Conservation (phyloP, 2,329 filamentous ascomycete species). For the Chrysoporthe puriensis region DNA sequence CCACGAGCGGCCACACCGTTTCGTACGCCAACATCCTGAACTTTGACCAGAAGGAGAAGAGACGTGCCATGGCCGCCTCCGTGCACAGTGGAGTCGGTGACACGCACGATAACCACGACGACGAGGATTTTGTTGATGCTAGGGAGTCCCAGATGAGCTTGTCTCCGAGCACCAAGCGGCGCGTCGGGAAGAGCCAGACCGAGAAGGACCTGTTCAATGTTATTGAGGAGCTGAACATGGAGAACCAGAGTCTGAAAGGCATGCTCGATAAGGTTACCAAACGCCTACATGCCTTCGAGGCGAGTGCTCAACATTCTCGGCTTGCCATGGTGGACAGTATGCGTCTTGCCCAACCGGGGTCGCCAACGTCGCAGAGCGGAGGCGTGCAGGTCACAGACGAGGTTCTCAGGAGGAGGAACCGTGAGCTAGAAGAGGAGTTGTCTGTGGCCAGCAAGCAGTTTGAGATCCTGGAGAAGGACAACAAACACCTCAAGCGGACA, state of each 20-base stretch:
- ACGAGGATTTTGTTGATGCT: constrained; percentile 91
- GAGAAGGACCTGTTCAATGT: constrained; percentile 63
- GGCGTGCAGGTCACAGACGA: constrained; percentile 48
- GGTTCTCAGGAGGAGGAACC: constrained; percentile 52
- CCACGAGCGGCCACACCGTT: constrained; percentile 85
- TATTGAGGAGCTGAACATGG: constrained; percentile 83
- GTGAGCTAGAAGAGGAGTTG: constrained; percentile 71
- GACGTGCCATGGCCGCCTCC: constrained; percentile 56
- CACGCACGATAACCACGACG: constrained; percentile 61
- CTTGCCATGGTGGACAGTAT: constrained; percentile 85
- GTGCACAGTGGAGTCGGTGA: constrained; percentile 46
- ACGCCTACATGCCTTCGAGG: constrained; percentile 90
- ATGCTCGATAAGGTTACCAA: constrained; percentile 85
- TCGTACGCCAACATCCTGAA: constrained; percentile 90
- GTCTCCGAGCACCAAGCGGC: constrained; percentile 47
- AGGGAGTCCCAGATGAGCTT: constrained; percentile 63
- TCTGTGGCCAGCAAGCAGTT: constrained; percentile 60
- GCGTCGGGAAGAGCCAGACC: constrained; percentile 45
- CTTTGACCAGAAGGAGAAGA: constrained; percentile 68
- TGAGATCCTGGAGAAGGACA: constrained; percentile 67
- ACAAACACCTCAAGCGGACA: constrained; percentile 59
- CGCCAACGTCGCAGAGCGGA: constrained; percentile 46
- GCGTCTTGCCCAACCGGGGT: constrained; percentile 62
- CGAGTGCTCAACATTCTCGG: constrained; percentile 84
- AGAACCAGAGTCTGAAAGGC: constrained; percentile 84